Evolutionary conservation across 805 yeast species (phyloP).

Genomic region (Candida anglica): DNA sequence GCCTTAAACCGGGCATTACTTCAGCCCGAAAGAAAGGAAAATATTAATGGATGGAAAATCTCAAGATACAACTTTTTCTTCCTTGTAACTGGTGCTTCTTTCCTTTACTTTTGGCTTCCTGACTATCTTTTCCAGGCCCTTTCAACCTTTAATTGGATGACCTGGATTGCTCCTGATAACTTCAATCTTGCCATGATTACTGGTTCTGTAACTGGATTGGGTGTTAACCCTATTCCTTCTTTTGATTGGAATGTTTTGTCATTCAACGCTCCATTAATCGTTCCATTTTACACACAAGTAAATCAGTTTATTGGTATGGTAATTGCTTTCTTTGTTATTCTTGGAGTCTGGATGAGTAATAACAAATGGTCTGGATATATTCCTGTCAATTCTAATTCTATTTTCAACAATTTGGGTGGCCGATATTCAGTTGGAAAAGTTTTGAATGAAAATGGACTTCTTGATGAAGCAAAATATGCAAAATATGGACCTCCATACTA

Average conservation of each 20-base stretch:
- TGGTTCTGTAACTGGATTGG: conserved; percentile 15
- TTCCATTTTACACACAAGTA: conserved; percentile 31
- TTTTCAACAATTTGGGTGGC: conserved; percentile 1
- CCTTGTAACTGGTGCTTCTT: conserved; percentile 9
- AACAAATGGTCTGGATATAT: conserved; percentile 9
- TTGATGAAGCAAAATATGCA: conserved; percentile 40
- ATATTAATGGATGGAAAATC: conserved; percentile 30
- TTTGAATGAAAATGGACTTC: conserved; percentile 4
- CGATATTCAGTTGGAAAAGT: background rate
- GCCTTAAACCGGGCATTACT: conserved; percentile 25
- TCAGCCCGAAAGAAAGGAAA: conserved; percentile 20
- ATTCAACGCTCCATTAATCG: conserved; percentile 23
- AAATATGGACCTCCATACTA: conserved; percentile 54
- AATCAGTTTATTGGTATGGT: conserved; percentile 3
- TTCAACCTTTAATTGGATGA: conserved; percentile 17
- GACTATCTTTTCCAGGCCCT: conserved; percentile 14
- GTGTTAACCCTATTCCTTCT: conserved; percentile 41
- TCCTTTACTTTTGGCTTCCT: conserved; percentile 17
- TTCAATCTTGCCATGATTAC: conserved; percentile 12
- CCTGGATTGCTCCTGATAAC: conserved; percentile 16
- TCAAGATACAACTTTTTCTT: conserved; percentile 19
- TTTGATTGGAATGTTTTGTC: conserved; percentile 43
- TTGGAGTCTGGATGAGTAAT: conserved; percentile 7
- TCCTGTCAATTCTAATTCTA: conserved; percentile 5
- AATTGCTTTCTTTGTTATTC: conserved; percentile 2